Evolutionary conservation across 495 filamentous ascomycete species (phyloP), one percentile per base, ranked within the genome.

Genomic region (Hyaloscypha hepaticicola): DNA sequence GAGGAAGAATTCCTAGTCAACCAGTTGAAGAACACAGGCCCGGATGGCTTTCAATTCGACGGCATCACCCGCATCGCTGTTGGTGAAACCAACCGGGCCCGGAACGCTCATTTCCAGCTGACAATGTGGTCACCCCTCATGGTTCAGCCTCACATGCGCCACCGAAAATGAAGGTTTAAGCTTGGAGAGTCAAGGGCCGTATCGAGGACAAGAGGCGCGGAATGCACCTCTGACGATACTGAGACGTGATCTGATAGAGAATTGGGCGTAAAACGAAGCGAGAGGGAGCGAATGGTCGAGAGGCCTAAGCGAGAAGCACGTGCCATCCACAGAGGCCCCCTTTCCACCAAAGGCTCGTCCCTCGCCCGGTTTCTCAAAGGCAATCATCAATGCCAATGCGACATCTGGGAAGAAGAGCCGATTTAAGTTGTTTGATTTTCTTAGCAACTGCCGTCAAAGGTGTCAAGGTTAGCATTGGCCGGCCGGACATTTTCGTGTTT

Each of bases 201-300:
- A 28, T 33, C 25, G n/a, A 11, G 9, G 7, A 31, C 29, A 31
- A 25, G 2, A 3, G 5, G 31, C 28, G 25, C 22, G 7, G 53
- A 34, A n/a, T n/a, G 27, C 19, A 1, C 21, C 57, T 66, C 57
- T 28, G 28, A 66, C 63, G 57, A 66, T 5, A 21, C 22, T 66
- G 63, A 66, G 60, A 66, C 63, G 26, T 28, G 8, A 55, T 53
- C 55, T 65, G 55, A 53, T 49, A 53, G 55, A 55, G 31, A 66
- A 60, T 25, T 26, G 38, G 22, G 24, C 26, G 19, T 45, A 3
- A 53, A 56, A 56, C 45, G 6, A 66, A 48, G 28, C 56, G 58
- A 61, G 48, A 19, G 57, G 58, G 11, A 21, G 28, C 6, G 60
- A 34, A n/a, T 53, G 50, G 50, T 27, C 5, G 22, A 25, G n/a